These are phyloP conservation scores for Polygonum aviculare DNA, from an alignment of 148 eudicot species.

Conservation along the genomic window DNA sequence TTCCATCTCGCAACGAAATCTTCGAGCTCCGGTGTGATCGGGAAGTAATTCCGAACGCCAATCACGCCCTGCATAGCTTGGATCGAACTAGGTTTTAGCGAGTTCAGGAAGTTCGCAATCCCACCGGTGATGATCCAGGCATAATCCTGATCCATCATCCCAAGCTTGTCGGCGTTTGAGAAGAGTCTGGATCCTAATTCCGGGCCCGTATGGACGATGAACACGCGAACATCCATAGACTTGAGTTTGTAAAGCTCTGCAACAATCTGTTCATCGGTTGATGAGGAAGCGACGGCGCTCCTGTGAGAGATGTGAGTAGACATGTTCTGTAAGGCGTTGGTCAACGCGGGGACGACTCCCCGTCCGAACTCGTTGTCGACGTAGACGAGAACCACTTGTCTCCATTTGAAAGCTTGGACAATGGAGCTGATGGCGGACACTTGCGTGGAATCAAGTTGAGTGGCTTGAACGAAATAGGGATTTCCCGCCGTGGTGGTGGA, in stretches of 20 bases:
- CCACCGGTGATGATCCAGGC: slow-evolving; percentile 59
- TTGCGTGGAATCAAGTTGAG: slow-evolving; percentile 35
- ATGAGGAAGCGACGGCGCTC: slow-evolving; percentile 33
- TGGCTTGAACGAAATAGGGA: slow-evolving; percentile 51
- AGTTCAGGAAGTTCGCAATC: slow-evolving; percentile 32
- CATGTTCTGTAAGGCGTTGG: slow-evolving; percentile 24
- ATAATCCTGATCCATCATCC: slow-evolving; percentile 58
- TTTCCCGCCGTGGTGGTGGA: slow-evolving; percentile 29
- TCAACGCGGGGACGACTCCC: slow-evolving; percentile 40
- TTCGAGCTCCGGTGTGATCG: slow-evolving; percentile 22
- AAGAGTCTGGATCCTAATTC: slow-evolving; percentile 42
- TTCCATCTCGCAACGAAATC: slow-evolving; percentile 37
- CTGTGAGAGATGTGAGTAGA: slow-evolving; percentile 24
- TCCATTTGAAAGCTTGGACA: slow-evolving; percentile 52
- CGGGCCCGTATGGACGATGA: slow-evolving; percentile 50
- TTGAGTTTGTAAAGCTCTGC: slow-evolving; percentile 40
- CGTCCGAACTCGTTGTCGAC: slow-evolving; percentile 38
- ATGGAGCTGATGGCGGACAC: slow-evolving; percentile 41
- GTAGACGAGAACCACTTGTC: slow-evolving; percentile 40
- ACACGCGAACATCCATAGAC: slow-evolving; percentile 53
- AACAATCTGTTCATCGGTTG: slow-evolving; percentile 33
- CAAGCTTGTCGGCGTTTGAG: slow-evolving; percentile 28
- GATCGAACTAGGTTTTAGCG: slow-evolving; percentile 17
- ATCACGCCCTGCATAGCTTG: slow-evolving; percentile 61
- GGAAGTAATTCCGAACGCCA: slow-evolving; percentile 46